Evolutionary conservation across 2,329 filamentous ascomycete genomes (phyloP), one percentile per base, ranked within the genome.

Genomic region (Dothideomycetes sp.): DNA sequence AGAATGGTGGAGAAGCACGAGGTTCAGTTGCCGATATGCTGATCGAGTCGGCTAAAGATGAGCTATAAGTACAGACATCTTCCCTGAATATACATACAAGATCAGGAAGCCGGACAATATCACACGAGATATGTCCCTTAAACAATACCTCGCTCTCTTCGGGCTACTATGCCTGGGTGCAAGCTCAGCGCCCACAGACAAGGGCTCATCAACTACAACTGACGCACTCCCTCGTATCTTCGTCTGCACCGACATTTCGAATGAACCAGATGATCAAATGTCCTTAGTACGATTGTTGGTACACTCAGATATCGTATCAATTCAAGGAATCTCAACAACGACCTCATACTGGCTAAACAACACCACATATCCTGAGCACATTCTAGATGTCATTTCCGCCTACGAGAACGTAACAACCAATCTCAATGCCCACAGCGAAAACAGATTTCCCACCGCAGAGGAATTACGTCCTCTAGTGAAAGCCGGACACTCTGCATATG

Each of bases 371-470:
- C 51, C 53, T 3, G 46, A 51, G n/a, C 45, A 50, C 31, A 55
- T 58, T 29, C 41, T 49, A 11, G 46, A 50, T n/a, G 51, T 55
- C 13, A 53, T 55, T 12, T 31, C 42, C 23, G 55, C 49, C 3
- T 60, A 58, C 34, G 49, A 47, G 19, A 45, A 58, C 4, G 53
- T 55, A 7, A 42, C 49, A 12, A 59, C 64, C 17, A 73, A 67
- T 41, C 60, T 75, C 15, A 54, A 56, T 32, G 33, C 44, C 1
- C 66, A 74, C 45, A 63, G 52, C 0, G 53, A 49, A 10, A 45
- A 42, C 4, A 33, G 11, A 0, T 59, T 57, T 23, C 55, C 56
- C 5, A 33, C 49, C 3, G 49, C 51, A 6, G 46, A 47, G 1
- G 45, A 49, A 15, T 32, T 52, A 4, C 43, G 37, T 6, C 49